Evolutionary conservation across 2,329 filamentous ascomycete species (phyloP).

Genomic region (Phaeomoniella chlamydospora): DNA sequence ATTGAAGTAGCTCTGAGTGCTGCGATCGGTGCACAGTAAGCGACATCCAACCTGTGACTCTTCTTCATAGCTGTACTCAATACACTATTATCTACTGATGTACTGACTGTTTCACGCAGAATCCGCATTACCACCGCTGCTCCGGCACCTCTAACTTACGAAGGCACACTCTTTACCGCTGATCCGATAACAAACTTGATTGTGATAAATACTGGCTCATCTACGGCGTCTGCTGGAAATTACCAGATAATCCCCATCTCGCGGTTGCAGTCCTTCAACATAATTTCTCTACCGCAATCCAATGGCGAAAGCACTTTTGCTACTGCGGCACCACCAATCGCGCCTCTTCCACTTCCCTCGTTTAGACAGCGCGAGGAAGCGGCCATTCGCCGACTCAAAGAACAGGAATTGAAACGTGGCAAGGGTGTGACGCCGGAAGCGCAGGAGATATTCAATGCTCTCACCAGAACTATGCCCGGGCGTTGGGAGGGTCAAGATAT

Average conservation of each 20-base stretch:
- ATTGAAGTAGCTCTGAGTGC: slow-evolving; percentile 40
- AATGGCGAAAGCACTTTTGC: slow-evolving; percentile 25
- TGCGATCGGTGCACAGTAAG: slow-evolving; percentile 48
- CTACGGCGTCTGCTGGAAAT: slow-evolving; percentile 30
- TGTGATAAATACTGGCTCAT: slow-evolving; percentile 40
- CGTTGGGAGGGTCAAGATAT: slow-evolving; percentile 46
- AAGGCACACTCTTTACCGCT: slow-evolving; percentile 49
- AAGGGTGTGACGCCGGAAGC: slow-evolving; percentile 47
- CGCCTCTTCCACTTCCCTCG: slow-evolving; percentile 37
- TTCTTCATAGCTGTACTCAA: too few species aligned
- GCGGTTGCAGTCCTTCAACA: slow-evolving; percentile 41
- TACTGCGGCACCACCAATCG: slow-evolving; percentile 27
- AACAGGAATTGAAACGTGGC: slow-evolving; percentile 41
- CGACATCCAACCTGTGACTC: too few species aligned
- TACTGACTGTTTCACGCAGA: too few species aligned
- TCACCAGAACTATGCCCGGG: slow-evolving; percentile 45
- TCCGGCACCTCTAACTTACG: slow-evolving; percentile 34
- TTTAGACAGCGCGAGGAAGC: slow-evolving; percentile 40
- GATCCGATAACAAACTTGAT: slow-evolving; percentile 47
- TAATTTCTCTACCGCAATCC: slow-evolving; percentile 28
- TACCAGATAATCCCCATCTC: slow-evolving; percentile 48
- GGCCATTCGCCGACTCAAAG: slow-evolving; percentile 40
- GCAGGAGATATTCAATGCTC: slow-evolving; percentile 49
- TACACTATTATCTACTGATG: too few species aligned
- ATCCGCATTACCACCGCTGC: slow-evolving; percentile 43